phyloP scores from a whole-genome alignment of 306 rosid species.

The Quillaja saponaria region DNA sequence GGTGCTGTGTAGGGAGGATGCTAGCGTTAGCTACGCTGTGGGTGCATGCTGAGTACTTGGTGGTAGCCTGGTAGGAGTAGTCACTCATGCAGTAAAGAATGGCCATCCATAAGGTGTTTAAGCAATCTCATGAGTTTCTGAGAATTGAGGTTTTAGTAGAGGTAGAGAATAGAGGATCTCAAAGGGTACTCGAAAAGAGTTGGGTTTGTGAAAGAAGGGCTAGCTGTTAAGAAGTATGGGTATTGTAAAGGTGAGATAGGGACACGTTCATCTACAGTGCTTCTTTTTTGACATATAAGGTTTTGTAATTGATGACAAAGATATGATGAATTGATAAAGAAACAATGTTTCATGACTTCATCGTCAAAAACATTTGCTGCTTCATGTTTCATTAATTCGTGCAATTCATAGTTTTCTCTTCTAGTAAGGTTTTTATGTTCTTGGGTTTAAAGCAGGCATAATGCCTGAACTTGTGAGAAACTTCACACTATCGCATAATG shows the following conservation, averaged over 20 bases:
- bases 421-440: no score
- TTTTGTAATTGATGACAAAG: not conserved
- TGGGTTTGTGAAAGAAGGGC: no score
- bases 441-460: no score
- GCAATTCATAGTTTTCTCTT: no score
- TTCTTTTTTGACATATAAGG: conserved; percentile 22
- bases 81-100: conserved; percentile 41
- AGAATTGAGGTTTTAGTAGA: conserved; percentile 60
- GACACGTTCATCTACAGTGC: conserved; percentile 37
- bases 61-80: conserved; percentile 57
- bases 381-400: no score
- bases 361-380: no score
- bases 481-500: no score
- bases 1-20: conserved; percentile 44
- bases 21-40: conserved; percentile 52
- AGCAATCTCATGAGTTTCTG: conserved; percentile 26
- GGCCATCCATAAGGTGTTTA: no score
- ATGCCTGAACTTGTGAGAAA: no score
- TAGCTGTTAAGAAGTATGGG: no score
- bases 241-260: conserved; percentile 46
- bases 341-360: no score
- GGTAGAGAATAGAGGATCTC: conserved; percentile 50
- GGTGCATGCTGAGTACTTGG: conserved; percentile 50
- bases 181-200: no score
- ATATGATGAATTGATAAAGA: not conserved